These are phyloP conservation scores for Plasmopara muralis DNA, from an alignment of 352 stramenopile genomes.

Conservation along the genomic window DNA sequence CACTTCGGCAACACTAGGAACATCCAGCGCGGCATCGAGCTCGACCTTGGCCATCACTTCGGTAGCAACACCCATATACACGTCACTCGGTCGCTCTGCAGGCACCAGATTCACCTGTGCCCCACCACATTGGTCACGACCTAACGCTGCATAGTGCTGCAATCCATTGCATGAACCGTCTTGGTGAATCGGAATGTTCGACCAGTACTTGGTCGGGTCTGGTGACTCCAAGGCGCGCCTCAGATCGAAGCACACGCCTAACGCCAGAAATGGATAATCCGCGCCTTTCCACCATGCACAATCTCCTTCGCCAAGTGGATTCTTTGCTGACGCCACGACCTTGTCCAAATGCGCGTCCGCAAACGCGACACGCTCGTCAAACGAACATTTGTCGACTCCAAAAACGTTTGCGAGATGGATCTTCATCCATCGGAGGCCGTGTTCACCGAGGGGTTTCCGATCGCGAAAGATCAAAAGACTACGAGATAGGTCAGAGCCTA, in stretches of 20 bases:
- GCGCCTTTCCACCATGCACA: constrained; percentile 93
- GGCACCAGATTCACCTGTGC: constrained; percentile 96
- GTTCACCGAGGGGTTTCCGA: constrained; percentile 90
- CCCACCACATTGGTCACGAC: constrained; percentile 91
- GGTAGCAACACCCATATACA: constrained; percentile 94
- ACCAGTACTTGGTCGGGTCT: constrained; percentile 92
- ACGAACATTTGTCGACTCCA: constrained; percentile 91
- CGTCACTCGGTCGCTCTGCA: constrained; percentile 92
- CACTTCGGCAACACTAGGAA: constrained; percentile 33
- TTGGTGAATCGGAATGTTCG: constrained; percentile 95
- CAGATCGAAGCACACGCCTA: constrained; percentile 97
- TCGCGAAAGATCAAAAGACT: constrained; percentile 95
- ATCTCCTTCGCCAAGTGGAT: constrained; percentile 84
- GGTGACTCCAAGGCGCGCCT: constrained; percentile 89
- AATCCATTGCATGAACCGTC: constrained; percentile 99
- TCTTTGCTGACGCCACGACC: constrained; percentile 80
- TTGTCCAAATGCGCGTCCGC: constrained; percentile 92
- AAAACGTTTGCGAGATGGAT: constrained; percentile 93
- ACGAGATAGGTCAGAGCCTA: constrained; percentile 97
- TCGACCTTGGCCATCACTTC: constrained; percentile 81
- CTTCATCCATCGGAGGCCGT: constrained; percentile 98
- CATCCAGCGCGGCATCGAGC: constrained; percentile 44
- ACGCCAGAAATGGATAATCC: constrained; percentile 97
- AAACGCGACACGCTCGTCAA: constrained; percentile 95
- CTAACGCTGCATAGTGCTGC: constrained; percentile 99